Base-by-base conservation (phyloP, 768 basidiomycete species). In the Megacollybia marginata region DNA sequence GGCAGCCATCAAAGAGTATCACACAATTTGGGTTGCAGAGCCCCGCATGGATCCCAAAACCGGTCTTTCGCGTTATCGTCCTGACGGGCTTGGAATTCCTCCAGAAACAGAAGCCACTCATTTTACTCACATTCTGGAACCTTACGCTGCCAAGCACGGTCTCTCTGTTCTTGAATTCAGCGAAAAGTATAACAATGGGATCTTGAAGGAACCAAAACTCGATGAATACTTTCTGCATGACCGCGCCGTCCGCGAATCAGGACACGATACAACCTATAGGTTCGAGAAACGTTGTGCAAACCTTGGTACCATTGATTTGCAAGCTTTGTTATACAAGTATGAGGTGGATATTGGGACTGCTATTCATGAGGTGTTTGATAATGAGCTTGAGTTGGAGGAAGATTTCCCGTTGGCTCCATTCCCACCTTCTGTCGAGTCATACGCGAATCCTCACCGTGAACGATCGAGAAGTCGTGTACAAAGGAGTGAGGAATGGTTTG, bases 181-280 rank as follows among this genome's bases (percentile, higher is more conserved):
- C 65, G 92, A 97, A 68, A 85, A 86, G 61, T 99, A 98, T 72
- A 96, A 93, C 65, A 80, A 86, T 40, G 88, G 88, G 11, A 63
- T 76, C 33, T 70, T 98, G 61, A 75, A 82, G 56, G 93, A 95
- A 65, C 93, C 93, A 5, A 79, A 70, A 49, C 79, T 99, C 3
- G 95, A 99, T 66, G 95, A 94, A 60, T 99, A 97, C 73, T 97
- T 99, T 75, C 65, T 95, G 53, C 95, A 96, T 66, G 95, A 97
- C 63, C 91, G 95, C 51, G 81, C 92, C 9, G 94, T 99, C 31
- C 87, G 95, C 47, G 95, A 99, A 71, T 92, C 88, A 8, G 93
- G 95, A 35, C 93, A 95, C 65, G 93, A 95, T 65, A 95, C 93
- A 46, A 90, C 92, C 3, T 99, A 99, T 66, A 83, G 95, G 12